Conservation (phyloP, 2,329 filamentous ascomycete genomes). For the Erysiphe neolycopersici region DNA sequence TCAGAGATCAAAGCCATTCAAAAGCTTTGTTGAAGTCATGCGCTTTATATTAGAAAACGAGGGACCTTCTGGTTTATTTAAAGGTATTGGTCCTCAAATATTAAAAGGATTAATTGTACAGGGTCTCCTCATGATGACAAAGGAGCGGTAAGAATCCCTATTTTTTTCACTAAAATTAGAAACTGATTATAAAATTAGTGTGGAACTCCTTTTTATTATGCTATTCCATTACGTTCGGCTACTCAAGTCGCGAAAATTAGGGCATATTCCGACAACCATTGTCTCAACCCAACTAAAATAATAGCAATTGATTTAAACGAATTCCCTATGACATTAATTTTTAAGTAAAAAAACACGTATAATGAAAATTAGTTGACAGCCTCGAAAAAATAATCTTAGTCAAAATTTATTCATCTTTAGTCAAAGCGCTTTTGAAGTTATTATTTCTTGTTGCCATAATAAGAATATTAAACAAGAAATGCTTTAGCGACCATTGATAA, state of each 20-base stretch:
- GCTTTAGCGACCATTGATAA: no score
- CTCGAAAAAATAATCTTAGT: no score
- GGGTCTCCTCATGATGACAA: constrained; percentile 96
- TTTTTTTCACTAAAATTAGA: not conserved
- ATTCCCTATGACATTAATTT: no score
- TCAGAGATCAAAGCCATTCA: constrained; percentile 73
- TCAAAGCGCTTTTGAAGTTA: no score
- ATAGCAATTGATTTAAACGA: no score
- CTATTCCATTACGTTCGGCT: constrained; percentile 59
- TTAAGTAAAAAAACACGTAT: no score
- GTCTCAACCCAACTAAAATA: no score
- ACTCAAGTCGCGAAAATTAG: constrained; percentile 39
- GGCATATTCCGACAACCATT: constrained; percentile 11
- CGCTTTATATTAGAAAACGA: constrained; percentile 76
- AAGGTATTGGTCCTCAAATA: constrained; percentile 86
- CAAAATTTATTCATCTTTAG: no score
- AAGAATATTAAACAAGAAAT: no score
- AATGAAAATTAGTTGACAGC: no score
- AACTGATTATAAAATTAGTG: constrained; percentile 20
- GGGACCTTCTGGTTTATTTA: constrained; percentile 64
- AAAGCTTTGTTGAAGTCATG: constrained; percentile 86
- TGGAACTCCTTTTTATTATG: constrained; percentile 69
- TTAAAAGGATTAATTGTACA: constrained; percentile 82
- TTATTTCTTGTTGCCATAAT: no score
- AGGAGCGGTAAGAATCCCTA: constrained; percentile 45